These are phyloP conservation scores for Suillus hirtellus DNA, from an alignment of 768 basidiomycete species.

Conservation along the genomic window DNA sequence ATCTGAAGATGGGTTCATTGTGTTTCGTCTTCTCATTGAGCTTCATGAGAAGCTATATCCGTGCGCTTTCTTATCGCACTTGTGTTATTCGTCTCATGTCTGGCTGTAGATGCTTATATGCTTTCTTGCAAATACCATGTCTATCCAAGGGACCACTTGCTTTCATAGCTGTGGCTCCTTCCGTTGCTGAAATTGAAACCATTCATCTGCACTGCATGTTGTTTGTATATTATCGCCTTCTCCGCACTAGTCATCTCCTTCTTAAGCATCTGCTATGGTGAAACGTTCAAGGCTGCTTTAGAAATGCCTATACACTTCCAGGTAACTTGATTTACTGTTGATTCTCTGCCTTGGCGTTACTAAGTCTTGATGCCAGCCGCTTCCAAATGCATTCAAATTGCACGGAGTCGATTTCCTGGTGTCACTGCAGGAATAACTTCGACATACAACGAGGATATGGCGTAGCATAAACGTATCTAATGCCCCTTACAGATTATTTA, in stretches of 20 bases:
- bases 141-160: constrained; percentile 57
- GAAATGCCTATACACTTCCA: constrained; percentile 85
- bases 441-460: no score
- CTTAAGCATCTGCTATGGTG: constrained; percentile 67
- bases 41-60: constrained; percentile 70
- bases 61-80: constrained; percentile 42
- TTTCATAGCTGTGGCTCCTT: constrained; percentile 37
- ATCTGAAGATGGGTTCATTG: constrained; percentile 52
- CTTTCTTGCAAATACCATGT: constrained; percentile 44
- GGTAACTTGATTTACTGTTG: constrained; percentile 38
- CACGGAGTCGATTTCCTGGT: constrained; percentile 94
- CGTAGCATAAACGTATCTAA: no score
- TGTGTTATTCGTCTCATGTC: constrained; percentile 9
- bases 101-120: constrained; percentile 52
- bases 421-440: constrained; percentile 21
- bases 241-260: constrained; percentile 71
- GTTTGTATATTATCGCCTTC: constrained; percentile 79
- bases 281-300: constrained; percentile 84
- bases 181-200: constrained; percentile 36
- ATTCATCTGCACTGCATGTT: constrained; percentile 66
- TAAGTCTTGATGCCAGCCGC: constrained; percentile 45
- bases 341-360: no score
- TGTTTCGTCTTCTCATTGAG: constrained; percentile 65
- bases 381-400: constrained; percentile 93
- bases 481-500: no score